Base-by-base conservation (phyloP, 1,284 basidiomycete genomes). In the Leucoagaricus sp. region DNA sequence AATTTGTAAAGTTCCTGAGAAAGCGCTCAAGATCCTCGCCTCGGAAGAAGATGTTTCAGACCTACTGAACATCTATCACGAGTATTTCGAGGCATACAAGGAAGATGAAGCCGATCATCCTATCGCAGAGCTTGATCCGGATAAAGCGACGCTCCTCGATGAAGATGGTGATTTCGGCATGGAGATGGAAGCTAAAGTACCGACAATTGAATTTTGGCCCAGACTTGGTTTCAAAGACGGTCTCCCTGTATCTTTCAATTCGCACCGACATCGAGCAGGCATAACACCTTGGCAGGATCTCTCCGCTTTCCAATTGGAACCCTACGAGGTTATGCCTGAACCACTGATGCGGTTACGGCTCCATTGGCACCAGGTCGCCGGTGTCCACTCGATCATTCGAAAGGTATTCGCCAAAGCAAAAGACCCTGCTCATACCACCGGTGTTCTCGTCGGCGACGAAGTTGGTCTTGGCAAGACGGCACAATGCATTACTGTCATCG, bases 291-390 rank as follows among this genome's bases (percentile, higher is more conserved):
- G 58, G 58, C 36, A 56, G 6, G 49, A 51, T 9, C 1, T 49
- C 0, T n/a, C n/a, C 2, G 23, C 41, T 2, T 40, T 41, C 25
- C 26, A 41, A 4, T 4, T n/a, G 5, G 23, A 51, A 2, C 31
- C 28, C 7, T 17, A 25, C 21, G 47, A 57, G 1, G n/a, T 48
- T 15, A 21, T 58, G 12, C 40, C 28, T 3, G 8, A 9, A 3
- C n/a, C 29, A 4, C 36, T 52, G 6, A 21, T 33, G 3, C 7
- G 15, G 2, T 15, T 57, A 10, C 1, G 1, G 0, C 25, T 60
- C 13, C 54, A 59, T 17, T 56, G 54, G 49, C 58, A 60, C 25
- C 58, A 60, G 46, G 21, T 49, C 0, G 45, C 46, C 1, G 58
- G 55, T 8, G 40, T 57, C 8, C 58, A 60, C 19, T 52, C 55